These are phyloP conservation scores for Penicillium verrucosum DNA, from an alignment of 2,329 filamentous ascomycete genomes.

Conservation along the genomic window DNA sequence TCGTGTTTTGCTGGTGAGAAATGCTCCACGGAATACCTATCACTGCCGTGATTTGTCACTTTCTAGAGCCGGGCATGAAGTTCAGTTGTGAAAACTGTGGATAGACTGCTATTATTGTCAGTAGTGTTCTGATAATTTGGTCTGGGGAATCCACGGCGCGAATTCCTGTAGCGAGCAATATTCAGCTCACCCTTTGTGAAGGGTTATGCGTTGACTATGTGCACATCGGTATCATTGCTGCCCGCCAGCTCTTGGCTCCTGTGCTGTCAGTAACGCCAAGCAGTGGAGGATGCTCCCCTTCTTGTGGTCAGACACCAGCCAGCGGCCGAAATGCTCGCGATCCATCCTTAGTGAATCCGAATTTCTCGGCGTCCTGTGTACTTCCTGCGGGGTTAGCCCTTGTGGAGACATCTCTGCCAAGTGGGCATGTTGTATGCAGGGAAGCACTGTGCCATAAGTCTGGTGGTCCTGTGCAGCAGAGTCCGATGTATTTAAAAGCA, in stretches of 20 bases:
- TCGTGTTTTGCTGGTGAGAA: neutral
- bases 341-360: neutral
- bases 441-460: neutral
- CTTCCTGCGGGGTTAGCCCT: constrained; percentile 16
- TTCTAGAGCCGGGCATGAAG: neutral
- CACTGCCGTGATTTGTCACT: constrained; percentile 2
- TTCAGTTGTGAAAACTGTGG: neutral
- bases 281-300: constrained; percentile 1
- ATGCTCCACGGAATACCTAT: constrained; percentile 1
- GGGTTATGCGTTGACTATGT: neutral
- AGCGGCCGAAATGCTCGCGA: neutral
- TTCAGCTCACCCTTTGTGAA: neutral
- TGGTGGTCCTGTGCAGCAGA: neutral
- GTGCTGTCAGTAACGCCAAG: constrained; percentile 13
- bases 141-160: neutral
- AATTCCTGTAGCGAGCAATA: neutral
- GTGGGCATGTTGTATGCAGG: constrained; percentile 6
- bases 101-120: neutral
- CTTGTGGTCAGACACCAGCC: constrained; percentile 6
- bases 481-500: constrained; percentile 7
- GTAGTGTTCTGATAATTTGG: neutral
- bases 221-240: neutral
- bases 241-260: constrained; percentile 3
- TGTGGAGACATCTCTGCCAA: constrained; percentile 11
- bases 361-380: constrained; percentile 4